Conservation (phyloP, 2,329 filamentous ascomycete genomes). For the Scedosporium dehoogii region DNA sequence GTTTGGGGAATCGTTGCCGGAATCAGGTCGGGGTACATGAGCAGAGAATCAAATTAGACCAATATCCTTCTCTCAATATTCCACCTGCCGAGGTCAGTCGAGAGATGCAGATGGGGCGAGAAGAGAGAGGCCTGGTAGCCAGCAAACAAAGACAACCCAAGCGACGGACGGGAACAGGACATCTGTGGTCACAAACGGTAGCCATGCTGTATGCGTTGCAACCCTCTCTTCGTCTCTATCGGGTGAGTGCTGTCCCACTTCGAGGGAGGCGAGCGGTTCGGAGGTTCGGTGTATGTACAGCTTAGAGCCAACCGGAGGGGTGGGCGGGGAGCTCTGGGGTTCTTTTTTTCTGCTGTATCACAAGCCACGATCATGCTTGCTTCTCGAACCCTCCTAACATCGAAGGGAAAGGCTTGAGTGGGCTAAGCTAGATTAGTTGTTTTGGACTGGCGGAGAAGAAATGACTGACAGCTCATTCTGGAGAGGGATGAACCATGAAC, state of each 20-base stretch:
- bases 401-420: neutral
- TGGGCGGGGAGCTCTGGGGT: neutral
- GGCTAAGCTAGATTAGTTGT: neutral
- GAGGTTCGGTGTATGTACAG: neutral
- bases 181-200: too few species aligned
- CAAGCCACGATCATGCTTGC: neutral
- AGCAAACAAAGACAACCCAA: neutral
- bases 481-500: neutral
- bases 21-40: neutral
- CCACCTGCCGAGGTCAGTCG: neutral
- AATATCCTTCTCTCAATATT: neutral
- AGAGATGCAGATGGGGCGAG: neutral
- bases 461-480: neutral
- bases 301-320: neutral
- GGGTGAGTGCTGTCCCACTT: neutral
- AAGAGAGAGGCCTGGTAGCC: neutral
- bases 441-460: neutral
- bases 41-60: neutral
- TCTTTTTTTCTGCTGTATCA: neutral
- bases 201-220: neutral
- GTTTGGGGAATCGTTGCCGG: neutral
- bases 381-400: neutral
- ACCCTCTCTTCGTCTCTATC: neutral
- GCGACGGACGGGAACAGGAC: too few species aligned
- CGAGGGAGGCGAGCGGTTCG: too few species aligned